Evolutionary conservation across 176 grass and related monocot species (phyloP).

Genomic region (Poa annua): DNA sequence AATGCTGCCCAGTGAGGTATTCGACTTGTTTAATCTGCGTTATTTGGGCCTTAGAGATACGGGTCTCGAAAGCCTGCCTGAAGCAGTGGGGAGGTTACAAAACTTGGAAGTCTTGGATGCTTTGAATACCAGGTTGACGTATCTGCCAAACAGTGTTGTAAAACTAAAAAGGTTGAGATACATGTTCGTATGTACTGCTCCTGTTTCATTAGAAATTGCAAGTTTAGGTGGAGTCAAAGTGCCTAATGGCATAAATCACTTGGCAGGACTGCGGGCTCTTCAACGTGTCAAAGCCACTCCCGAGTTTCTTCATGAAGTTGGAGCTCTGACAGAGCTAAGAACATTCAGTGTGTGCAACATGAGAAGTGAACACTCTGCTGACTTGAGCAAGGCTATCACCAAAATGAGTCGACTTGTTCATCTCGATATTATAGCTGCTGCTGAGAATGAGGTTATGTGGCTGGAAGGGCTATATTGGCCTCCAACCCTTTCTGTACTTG

Average conservation of each 20-base stretch:
- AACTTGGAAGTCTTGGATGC: constrained; percentile 47
- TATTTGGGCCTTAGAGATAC: constrained; percentile 35
- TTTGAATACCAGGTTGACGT: not conserved
- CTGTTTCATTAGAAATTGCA: not conserved
- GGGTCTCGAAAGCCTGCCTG: not conserved
- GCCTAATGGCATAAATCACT: not conserved
- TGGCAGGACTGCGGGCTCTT: not conserved
- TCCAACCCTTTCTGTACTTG: not conserved
- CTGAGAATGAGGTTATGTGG: not conserved
- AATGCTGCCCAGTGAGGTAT: constrained; percentile 17
- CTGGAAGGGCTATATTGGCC: not conserved
- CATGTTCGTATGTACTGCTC: constrained; percentile 6
- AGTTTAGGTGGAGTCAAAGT: constrained; percentile 3
- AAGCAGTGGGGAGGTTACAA: constrained; percentile 7
- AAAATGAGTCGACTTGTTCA: not conserved
- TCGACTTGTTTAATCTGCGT: constrained; percentile 42
- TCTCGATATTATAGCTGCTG: not conserved
- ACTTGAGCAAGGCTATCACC: not conserved
- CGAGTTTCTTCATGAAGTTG: not conserved
- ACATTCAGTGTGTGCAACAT: not conserved
- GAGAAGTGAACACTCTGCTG: not conserved
- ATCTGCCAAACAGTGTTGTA: constrained; percentile 20
- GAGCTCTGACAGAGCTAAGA: not conserved
- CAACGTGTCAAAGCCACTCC: not conserved
- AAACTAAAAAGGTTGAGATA: constrained; percentile 33